phyloP scores from a whole-genome alignment of 2,329 filamentous ascomycete genomes.

The Diaporthe batatas region DNA sequence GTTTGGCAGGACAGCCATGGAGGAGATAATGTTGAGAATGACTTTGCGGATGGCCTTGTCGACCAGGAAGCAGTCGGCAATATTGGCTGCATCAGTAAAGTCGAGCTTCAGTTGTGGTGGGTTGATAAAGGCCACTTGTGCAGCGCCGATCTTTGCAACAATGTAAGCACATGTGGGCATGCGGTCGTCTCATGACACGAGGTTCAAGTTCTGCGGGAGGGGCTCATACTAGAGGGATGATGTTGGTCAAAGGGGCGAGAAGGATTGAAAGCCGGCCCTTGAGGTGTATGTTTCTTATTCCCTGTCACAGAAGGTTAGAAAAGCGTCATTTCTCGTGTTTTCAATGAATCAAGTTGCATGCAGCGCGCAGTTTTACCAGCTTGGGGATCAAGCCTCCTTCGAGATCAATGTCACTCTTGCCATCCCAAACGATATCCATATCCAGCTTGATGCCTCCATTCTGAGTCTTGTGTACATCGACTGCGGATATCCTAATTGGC shows the following conservation, averaged over 20 bases:
- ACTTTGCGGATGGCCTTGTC: constrained; percentile 59
- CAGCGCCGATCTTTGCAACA: constrained; percentile 58
- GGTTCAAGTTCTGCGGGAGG: constrained; percentile 33
- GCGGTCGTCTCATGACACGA: too few species aligned
- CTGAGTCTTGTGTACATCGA: constrained; percentile 60
- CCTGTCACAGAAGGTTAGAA: constrained; percentile 49
- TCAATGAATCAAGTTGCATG: constrained; percentile 49
- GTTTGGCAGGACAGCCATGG: constrained; percentile 63
- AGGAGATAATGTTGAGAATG: constrained; percentile 58
- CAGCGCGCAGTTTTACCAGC: constrained; percentile 40
- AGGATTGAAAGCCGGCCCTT: constrained; percentile 59
- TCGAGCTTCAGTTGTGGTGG: constrained; percentile 59
- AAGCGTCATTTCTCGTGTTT: constrained; percentile 1
- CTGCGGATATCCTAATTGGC: constrained; percentile 56
- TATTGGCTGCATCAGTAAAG: constrained; percentile 61
- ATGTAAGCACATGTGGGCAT: neutral
- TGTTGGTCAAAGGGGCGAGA: constrained; percentile 59
- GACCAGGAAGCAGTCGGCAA: constrained; percentile 58
- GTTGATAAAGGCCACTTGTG: constrained; percentile 64
- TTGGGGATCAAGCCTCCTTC: constrained; percentile 59
- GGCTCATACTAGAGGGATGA: constrained; percentile 58
- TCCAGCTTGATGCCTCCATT: constrained; percentile 62
- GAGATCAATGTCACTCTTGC: constrained; percentile 61
- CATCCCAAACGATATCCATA: constrained; percentile 61
- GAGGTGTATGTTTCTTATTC: constrained; percentile 59